These are phyloP conservation scores for Elongisporangium anandrum DNA, from an alignment of 352 stramenopile species.

Conservation along the genomic window DNA sequence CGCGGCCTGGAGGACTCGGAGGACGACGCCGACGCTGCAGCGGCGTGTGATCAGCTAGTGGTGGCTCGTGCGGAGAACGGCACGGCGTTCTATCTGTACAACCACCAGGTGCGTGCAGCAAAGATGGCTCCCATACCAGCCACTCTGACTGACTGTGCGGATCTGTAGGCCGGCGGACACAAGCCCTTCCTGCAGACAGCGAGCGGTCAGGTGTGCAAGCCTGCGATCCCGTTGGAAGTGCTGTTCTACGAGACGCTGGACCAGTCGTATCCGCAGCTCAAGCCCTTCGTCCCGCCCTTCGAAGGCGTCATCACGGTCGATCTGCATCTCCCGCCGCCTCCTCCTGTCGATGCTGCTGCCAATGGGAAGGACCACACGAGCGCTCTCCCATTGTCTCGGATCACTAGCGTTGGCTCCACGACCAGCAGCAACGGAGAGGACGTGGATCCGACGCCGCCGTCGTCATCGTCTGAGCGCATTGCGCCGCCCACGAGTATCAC, in stretches of 20 bases:
- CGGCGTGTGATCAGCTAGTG: conserved; percentile 13
- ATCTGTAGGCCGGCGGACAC: conserved; percentile 55
- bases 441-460: conserved; percentile 1
- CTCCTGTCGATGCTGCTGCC: background rate
- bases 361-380: background rate
- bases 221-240: conserved; percentile 64
- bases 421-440: conserved; percentile 6
- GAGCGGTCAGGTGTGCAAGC: conserved; percentile 70
- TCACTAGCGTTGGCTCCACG: background rate
- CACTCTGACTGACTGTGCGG: background rate
- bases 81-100: conserved; percentile 75
- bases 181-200: conserved; percentile 66
- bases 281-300: conserved; percentile 63
- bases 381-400: background rate
- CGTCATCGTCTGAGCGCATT: conserved; percentile 9
- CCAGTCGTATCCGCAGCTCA: conserved; percentile 46
- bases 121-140: background rate
- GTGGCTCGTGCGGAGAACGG: conserved; percentile 63
- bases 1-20: conserved; percentile 10
- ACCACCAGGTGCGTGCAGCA: conserved; percentile 46
- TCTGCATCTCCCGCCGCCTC: conserved; percentile 15
- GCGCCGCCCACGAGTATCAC: conserved; percentile 1
- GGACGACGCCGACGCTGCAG: conserved; percentile 1
- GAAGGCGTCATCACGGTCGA: conserved; percentile 64
- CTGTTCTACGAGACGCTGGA: conserved; percentile 69